A percentile compares a stretch with the other conserved stretches of the same genome.
phyloP scores from a whole-genome alignment of 352 stramenopile genomes.

The Pythium phragmiticola region DNA sequence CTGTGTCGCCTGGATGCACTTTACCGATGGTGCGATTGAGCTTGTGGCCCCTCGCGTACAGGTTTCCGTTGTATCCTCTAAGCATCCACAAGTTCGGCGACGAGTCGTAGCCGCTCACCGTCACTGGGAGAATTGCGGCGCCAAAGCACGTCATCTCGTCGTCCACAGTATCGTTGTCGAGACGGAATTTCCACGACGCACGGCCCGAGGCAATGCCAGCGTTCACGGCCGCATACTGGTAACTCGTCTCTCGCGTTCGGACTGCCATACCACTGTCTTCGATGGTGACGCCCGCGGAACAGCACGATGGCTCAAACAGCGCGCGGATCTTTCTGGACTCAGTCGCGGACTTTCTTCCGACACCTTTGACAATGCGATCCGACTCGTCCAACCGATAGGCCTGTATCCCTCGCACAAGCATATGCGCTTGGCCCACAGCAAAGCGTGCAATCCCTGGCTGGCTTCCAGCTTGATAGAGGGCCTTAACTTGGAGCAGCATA shows the following conservation, averaged over 20 bases:
- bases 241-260: conserved; percentile 83
- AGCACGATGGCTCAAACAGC: conserved; percentile 78
- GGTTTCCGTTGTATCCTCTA: conserved; percentile 89
- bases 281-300: conserved; percentile 72
- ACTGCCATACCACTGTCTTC: conserved; percentile 77
- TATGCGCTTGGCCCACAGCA: conserved; percentile 46
- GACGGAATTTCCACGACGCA: conserved; percentile 85
- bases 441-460: conserved; percentile 32
- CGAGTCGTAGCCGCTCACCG: conserved; percentile 88
- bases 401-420: conserved; percentile 44
- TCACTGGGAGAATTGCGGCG: conserved; percentile 85
- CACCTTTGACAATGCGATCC: conserved; percentile 31
- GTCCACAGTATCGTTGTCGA: conserved; percentile 88
- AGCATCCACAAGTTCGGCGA: conserved; percentile 92
- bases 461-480: conserved; percentile 10
- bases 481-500: conserved; percentile 50
- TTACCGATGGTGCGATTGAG: conserved; percentile 83
- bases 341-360: conserved; percentile 43
- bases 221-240: conserved; percentile 87
- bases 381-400: conserved; percentile 48
- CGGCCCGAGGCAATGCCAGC: conserved; percentile 69
- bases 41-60: conserved; percentile 89
- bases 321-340: conserved; percentile 71
- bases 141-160: conserved; percentile 93
- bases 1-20: conserved; percentile 85